A percentile compares a stretch with the other conserved stretches of the same genome.
These are phyloP conservation scores for Passiflora organensis DNA, from an alignment of 345 rosid genomes.

Conservation along the genomic window DNA sequence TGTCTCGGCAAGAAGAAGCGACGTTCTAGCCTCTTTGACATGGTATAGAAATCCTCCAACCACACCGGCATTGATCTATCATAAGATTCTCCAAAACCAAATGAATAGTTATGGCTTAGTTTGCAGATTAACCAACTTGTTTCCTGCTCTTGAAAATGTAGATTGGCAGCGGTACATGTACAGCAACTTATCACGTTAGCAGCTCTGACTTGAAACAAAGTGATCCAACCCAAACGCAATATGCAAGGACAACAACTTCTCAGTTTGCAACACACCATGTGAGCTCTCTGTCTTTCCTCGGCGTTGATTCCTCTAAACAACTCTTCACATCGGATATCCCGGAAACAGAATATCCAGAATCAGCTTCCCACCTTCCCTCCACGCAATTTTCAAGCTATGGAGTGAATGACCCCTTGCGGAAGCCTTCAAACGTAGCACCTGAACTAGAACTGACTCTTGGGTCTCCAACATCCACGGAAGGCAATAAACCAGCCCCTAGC, in stretches of 20 bases:
- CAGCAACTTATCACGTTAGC: constrained; percentile 1
- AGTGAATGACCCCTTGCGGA: neutral
- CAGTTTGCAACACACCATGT: neutral
- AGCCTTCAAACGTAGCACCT: constrained; percentile 16
- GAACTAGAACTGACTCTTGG: constrained; percentile 54
- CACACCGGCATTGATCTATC: no score
- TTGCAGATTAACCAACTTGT: neutral
- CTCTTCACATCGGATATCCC: neutral
- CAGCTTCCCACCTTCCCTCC: neutral
- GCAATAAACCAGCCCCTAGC: constrained; percentile 19
- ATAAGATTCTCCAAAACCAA: neutral
- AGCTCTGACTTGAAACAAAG: constrained; percentile 4
- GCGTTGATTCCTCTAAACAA: neutral
- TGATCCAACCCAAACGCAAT: neutral
- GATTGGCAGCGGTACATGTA: constrained; percentile 16
- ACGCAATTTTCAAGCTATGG: no score
- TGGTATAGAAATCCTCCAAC: constrained; percentile 20
- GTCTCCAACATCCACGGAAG: constrained; percentile 32
- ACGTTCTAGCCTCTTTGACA: constrained; percentile 61
- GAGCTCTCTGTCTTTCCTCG: constrained; percentile 9
- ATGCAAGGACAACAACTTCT: constrained; percentile 1
- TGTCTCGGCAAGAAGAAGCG: constrained; percentile 47
- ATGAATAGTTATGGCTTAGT: neutral
- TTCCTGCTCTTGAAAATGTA: constrained; percentile 8
- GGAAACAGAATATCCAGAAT: constrained; percentile 2